Percentiles rank a stretch among this genome's conserved stretches.
Conservation (phyloP, 306 rosid genomes). For the Argentina anserina region DNA sequence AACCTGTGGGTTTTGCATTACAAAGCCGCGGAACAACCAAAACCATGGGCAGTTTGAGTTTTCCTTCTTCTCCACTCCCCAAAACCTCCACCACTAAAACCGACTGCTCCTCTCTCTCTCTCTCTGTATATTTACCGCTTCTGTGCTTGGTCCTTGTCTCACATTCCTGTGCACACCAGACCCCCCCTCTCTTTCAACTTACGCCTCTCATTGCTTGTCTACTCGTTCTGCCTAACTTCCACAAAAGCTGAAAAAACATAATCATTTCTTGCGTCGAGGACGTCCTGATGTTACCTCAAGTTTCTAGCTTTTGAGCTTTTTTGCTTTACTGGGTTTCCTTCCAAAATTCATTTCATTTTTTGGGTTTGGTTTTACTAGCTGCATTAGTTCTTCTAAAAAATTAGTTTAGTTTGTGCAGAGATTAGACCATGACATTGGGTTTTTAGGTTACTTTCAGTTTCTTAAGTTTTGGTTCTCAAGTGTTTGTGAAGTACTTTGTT, state of each 20-base stretch:
- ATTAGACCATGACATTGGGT: not conserved
- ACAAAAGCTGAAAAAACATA: not conserved
- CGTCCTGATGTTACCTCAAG: constrained; percentile 12
- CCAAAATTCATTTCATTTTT: constrained; percentile 4
- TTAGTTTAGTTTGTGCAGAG: not conserved
- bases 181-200: not conserved
- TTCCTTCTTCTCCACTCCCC: constrained; percentile 28
- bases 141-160: constrained; percentile 3
- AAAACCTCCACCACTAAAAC: too few relatives aligned
- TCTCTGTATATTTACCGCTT: constrained; percentile 20
- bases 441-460: constrained; percentile 7
- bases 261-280: not conserved
- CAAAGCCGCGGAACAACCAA: constrained; percentile 23
- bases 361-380: constrained; percentile 25
- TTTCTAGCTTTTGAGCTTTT: constrained; percentile 6
- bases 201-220: constrained; percentile 13
- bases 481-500: not conserved
- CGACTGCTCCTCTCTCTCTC: constrained; percentile 45
- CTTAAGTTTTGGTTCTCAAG: not conserved
- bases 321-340: constrained; percentile 17
- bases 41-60: constrained; percentile 79
- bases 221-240: not conserved
- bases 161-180: not conserved
- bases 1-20: constrained; percentile 38
- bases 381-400: not conserved